A percentile compares a stretch with the other conserved stretches of the same genome.
Conservation (phyloP, 2,329 filamentous ascomycete genomes). For the Aspergillus texensis region DNA sequence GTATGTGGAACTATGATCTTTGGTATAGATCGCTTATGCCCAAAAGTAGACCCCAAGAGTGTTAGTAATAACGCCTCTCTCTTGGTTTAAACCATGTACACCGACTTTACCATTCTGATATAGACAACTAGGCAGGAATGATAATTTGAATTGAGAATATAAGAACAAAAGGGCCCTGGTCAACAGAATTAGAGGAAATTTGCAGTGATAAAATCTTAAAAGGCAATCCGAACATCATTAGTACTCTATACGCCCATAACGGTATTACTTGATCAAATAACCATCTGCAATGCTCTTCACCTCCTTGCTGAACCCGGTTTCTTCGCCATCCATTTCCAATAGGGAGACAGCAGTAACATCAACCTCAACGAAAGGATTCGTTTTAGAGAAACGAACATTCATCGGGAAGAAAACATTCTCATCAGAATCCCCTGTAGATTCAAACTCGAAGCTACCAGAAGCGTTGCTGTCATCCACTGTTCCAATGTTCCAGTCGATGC, state of each 20-base stretch:
- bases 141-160: conserved; percentile 21
- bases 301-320: conserved; percentile 49
- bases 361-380: conserved; percentile 83
- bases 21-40: neutral
- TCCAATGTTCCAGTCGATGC: conserved; percentile 91
- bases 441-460: conserved; percentile 91
- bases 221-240: conserved; percentile 41
- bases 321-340: conserved; percentile 49
- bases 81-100: neutral
- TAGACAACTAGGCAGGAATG: neutral
- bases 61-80: neutral
- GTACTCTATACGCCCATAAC: conserved; percentile 37
- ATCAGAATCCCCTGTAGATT: conserved; percentile 79
- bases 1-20: neutral
- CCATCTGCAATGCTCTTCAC: conserved; percentile 48
- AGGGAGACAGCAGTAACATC: conserved; percentile 65
- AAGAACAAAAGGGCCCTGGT: conserved; percentile 24
- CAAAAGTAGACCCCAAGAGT: neutral
- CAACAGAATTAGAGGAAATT: conserved; percentile 21
- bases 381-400: conserved; percentile 85
- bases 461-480: conserved; percentile 79
- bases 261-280: conserved; percentile 48
- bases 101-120: neutral
- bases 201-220: conserved; percentile 13
- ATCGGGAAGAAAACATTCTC: conserved; percentile 99